These are phyloP conservation scores for Aspergillus tanneri DNA, from an alignment of 2,329 filamentous ascomycete genomes.

Conservation along the genomic window DNA sequence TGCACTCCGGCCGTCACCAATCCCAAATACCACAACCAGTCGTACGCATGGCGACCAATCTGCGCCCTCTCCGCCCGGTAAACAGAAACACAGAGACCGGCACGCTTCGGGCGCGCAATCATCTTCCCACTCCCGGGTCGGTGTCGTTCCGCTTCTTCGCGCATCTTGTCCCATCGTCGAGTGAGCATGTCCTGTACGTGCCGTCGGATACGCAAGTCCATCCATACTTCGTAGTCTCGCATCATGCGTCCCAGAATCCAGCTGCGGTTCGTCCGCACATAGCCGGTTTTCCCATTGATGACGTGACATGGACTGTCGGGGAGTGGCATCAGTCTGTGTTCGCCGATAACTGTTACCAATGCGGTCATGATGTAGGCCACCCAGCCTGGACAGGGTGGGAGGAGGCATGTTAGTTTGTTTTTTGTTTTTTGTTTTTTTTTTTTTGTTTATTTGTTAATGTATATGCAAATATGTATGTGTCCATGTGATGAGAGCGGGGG, in stretches of 20 bases:
- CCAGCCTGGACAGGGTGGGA: conserved; percentile 33
- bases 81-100: conserved; percentile 28
- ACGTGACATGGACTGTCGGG: conserved; percentile 34
- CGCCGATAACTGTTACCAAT: conserved; percentile 32
- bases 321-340: conserved; percentile 36
- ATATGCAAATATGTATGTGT: background rate
- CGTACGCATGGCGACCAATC: conserved; percentile 15
- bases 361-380: conserved; percentile 37
- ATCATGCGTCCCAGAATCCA: conserved; percentile 48
- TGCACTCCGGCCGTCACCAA: conserved; percentile 23
- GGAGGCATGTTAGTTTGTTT: too few relatives aligned
- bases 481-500: too few relatives aligned
- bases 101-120: conserved; percentile 18
- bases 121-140: too few relatives aligned
- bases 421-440: too few relatives aligned
- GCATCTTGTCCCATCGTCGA: conserved; percentile 13
- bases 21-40: conserved; percentile 28
- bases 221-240: conserved; percentile 42
- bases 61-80: conserved; percentile 19
- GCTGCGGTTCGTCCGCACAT: conserved; percentile 39
- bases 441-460: background rate
- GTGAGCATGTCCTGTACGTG: conserved; percentile 15
- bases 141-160: too few relatives aligned
- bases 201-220: conserved; percentile 8
- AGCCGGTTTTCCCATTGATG: conserved; percentile 40